Conservation (phyloP, 176 grass and related monocot genomes). For the Stipa capillata region DNA sequence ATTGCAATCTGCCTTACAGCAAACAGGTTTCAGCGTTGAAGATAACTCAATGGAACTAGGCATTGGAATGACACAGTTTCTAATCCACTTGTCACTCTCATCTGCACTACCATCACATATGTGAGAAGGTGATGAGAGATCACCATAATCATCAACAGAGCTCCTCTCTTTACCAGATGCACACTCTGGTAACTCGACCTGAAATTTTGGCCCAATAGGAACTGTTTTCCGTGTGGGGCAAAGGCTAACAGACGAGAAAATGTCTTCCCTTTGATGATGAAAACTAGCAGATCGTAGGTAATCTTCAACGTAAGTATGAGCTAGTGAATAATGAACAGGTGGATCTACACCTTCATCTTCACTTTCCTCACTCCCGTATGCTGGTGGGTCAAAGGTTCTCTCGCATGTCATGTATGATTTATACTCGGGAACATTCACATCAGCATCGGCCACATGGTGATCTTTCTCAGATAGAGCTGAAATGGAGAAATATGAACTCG, state of each 20-base stretch:
- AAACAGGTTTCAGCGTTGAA: conserved; percentile 15
- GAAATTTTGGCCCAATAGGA: conserved; percentile 62
- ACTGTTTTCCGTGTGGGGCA: conserved; percentile 40
- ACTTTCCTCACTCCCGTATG: conserved; percentile 28
- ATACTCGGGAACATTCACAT: conserved; percentile 3
- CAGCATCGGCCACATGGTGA: not conserved
- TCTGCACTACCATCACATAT: conserved; percentile 6
- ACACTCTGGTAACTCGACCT: conserved; percentile 67
- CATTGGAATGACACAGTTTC: conserved; percentile 44
- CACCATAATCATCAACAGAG: not conserved
- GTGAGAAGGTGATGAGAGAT: conserved; percentile 22
- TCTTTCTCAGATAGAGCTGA: conserved; percentile 16
- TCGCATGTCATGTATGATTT: not conserved
- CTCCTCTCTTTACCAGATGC: conserved; percentile 10
- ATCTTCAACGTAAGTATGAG: conserved; percentile 36
- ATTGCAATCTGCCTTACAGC: conserved; percentile 44
- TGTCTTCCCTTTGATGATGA: conserved; percentile 34
- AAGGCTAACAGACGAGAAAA: conserved; percentile 28
- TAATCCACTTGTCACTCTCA: conserved; percentile 61
- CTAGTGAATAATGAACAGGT: conserved; percentile 11
- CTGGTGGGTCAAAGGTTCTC: not conserved
- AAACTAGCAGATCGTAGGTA: conserved; percentile 21
- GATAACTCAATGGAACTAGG: conserved; percentile 20
- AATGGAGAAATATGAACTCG: not conserved
- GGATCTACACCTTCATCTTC: conserved; percentile 49